A percentile compares a stretch with the other conserved stretches of the same genome.
phyloP scores from a whole-genome alignment of 2,329 filamentous ascomycete genomes.

The Botrytis paeoniae region DNA sequence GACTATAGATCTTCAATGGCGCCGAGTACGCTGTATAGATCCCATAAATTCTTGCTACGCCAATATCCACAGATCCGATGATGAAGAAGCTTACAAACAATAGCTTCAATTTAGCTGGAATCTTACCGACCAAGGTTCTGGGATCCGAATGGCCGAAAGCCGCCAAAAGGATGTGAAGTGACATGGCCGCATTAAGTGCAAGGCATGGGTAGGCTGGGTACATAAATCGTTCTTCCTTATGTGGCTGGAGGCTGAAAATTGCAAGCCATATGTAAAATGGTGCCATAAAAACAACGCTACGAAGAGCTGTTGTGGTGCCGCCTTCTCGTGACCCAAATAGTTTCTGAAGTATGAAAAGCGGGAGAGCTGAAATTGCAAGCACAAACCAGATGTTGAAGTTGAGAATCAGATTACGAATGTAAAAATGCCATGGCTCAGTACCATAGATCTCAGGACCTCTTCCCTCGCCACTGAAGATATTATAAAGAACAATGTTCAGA shows the following conservation, averaged over 20 bases:
- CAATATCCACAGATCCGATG: conserved; percentile 61
- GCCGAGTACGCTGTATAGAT: conserved; percentile 80
- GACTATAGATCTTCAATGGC: conserved; percentile 67
- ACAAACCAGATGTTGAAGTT: conserved; percentile 97
- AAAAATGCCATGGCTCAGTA: conserved; percentile 95
- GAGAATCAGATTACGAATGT: conserved; percentile 82
- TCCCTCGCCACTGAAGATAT: conserved; percentile 77
- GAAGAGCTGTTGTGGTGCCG: conserved; percentile 65
- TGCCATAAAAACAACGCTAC: conserved; percentile 71
- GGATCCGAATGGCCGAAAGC: conserved; percentile 70
- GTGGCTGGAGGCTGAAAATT: conserved; percentile 88
- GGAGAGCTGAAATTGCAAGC: conserved; percentile 70
- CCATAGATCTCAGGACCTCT: conserved; percentile 89
- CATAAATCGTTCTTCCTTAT: conserved; percentile 99
- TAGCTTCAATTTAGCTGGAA: conserved; percentile 75
- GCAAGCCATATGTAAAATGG: conserved; percentile 94
- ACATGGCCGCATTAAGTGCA: conserved; percentile 81
- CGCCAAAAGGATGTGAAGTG: conserved; percentile 75
- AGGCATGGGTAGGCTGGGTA: conserved; percentile 93
- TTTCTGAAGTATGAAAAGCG: conserved; percentile 73
- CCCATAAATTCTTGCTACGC: conserved; percentile 70
- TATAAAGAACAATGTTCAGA: conserved; percentile 94
- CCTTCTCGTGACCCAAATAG: conserved; percentile 54
- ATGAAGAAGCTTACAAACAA: conserved; percentile 57
- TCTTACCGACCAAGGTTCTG: conserved; percentile 63